These are phyloP conservation scores for Anthracocystis panici-leucophaei DNA, from an alignment of 1,284 basidiomycete species.

Conservation along the genomic window DNA sequence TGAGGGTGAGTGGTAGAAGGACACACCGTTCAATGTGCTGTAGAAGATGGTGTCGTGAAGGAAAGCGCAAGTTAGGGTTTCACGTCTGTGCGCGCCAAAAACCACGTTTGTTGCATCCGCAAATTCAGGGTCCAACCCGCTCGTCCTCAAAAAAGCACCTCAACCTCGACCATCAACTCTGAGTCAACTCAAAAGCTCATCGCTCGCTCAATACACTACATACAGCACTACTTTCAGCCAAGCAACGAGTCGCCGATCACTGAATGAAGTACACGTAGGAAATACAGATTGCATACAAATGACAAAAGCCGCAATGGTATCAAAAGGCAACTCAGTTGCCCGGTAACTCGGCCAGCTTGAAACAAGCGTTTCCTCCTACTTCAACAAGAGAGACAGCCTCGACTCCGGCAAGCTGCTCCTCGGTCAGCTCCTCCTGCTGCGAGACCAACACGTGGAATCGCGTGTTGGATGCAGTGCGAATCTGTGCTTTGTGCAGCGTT, in stretches of 20 bases:
- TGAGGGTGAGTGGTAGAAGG: neutral
- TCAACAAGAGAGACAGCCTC: constrained; percentile 20
- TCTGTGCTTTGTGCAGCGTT: constrained; percentile 27
- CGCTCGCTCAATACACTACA: neutral
- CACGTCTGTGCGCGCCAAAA: constrained; percentile 13
- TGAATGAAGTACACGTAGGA: neutral
- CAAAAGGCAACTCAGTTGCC: constrained; percentile 17
- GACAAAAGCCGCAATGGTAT: neutral
- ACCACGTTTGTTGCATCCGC: neutral
- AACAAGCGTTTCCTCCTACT: constrained; percentile 12
- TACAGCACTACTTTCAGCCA: neutral
- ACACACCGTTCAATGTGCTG: neutral
- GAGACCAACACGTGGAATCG: constrained; percentile 41
- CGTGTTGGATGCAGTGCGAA: constrained; percentile 3
- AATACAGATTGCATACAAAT: constrained; percentile 3
- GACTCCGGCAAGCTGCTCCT: constrained; percentile 27
- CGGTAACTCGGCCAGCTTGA: constrained; percentile 18
- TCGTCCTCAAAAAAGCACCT: neutral
- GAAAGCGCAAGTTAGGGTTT: neutral
- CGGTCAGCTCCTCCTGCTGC: constrained; percentile 5
- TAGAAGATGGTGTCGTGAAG: constrained; percentile 10
- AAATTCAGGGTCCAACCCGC: constrained; percentile 12
- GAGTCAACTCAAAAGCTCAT: too few species aligned
- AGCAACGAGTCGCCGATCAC: neutral
- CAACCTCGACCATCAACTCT: neutral